Conservation (phyloP, 208 protist species). For the Leishmania tarentolae region DNA sequence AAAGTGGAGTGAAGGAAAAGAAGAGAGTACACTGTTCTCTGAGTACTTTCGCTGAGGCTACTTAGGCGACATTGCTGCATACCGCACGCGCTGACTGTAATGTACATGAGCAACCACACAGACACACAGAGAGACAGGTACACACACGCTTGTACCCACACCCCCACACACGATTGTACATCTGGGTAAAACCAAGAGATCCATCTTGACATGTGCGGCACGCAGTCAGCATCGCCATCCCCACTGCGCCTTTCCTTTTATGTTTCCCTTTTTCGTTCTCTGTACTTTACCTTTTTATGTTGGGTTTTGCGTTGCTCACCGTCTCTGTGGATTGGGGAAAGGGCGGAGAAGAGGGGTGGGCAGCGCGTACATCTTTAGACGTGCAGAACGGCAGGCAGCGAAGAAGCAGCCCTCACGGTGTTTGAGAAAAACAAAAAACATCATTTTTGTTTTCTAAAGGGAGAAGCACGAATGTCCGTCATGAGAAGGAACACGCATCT, state of each 20-base stretch:
- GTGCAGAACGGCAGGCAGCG: not conserved
- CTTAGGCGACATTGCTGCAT: not conserved
- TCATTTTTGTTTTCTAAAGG: no score
- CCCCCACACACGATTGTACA: not conserved
- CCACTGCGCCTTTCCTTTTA: not conserved
- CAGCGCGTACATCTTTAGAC: not conserved
- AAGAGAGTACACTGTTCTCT: not conserved
- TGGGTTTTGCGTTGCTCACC: not conserved
- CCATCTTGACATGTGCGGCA: not conserved
- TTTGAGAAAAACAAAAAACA: no score
- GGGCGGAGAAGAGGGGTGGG: not conserved
- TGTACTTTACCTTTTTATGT: no score
- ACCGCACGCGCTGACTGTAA: not conserved
- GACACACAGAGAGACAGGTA: not conserved
- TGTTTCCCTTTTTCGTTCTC: not conserved
- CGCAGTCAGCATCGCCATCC: not conserved
- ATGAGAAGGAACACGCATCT: not conserved
- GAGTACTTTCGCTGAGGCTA: not conserved
- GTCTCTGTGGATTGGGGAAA: not conserved
- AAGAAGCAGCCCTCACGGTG: not conserved
- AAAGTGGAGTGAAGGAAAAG: not conserved
- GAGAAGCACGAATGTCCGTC: not conserved
- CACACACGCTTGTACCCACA: not conserved
- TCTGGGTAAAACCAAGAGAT: not conserved
- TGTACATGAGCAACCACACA: not conserved